These are phyloP conservation scores for Parascedosporium putredinis DNA, from an alignment of 2,329 filamentous ascomycete genomes.

Conservation along the genomic window DNA sequence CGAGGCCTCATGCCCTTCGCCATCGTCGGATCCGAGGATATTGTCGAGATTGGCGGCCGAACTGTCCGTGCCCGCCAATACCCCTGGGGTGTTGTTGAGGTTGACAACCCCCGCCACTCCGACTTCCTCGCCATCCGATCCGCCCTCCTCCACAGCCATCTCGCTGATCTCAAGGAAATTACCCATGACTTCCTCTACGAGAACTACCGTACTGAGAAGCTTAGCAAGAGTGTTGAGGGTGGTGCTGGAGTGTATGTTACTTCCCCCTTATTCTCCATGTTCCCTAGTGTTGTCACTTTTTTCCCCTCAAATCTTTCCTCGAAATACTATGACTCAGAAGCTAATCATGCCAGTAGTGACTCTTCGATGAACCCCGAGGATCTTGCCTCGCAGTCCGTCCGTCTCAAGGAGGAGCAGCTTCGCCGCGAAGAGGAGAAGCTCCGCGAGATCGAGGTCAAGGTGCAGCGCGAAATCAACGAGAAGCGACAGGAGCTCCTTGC, in stretches of 20 bases:
- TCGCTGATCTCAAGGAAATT: conserved; percentile 98
- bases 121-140: conserved; percentile 97
- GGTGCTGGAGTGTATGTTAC: conserved; percentile 72
- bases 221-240: conserved; percentile 97
- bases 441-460: conserved; percentile 98
- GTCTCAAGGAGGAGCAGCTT: conserved; percentile 98
- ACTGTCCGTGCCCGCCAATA: conserved; percentile 93
- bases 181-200: conserved; percentile 99
- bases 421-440: conserved; percentile 99
- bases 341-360: conserved; percentile 41
- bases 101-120: conserved; percentile 97
- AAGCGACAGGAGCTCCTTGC: conserved; percentile 97
- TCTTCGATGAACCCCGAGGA: conserved; percentile 97
- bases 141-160: conserved; percentile 90
- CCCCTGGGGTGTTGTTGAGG: conserved; percentile 97
- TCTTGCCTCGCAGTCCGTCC: conserved; percentile 90
- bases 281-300: conserved; percentile 1
- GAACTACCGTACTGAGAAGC: conserved; percentile 99
- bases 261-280: neutral
- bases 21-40: conserved; percentile 94
- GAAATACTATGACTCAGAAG: no score
- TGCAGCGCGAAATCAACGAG: conserved; percentile 99
- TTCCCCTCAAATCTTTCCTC: no score
- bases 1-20: conserved; percentile 97
- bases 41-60: conserved; percentile 86